A percentile compares a stretch with the other conserved stretches of the same genome.
These are phyloP conservation scores for Alternaria metachromatica DNA, from an alignment of 2,329 filamentous ascomycete species.

Conservation along the genomic window DNA sequence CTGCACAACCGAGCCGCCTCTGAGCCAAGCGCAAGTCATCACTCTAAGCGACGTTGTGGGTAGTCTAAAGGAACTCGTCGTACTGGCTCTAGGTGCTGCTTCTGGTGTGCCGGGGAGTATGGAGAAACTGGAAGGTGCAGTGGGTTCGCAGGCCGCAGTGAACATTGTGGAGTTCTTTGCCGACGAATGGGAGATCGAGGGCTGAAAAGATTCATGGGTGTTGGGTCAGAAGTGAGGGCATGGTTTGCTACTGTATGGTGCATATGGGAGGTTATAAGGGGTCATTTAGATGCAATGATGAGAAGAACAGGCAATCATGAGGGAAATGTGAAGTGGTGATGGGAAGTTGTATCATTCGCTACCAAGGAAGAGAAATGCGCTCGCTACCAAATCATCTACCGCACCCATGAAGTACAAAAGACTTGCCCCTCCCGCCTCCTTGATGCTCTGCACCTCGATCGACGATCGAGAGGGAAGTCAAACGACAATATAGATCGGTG, in stretches of 20 bases:
- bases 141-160: constrained; percentile 28
- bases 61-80: constrained; percentile 40
- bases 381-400: not conserved
- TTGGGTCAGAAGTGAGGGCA: not conserved
- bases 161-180: constrained; percentile 42
- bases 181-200: constrained; percentile 41
- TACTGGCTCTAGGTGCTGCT: constrained; percentile 32
- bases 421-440: not conserved
- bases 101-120: constrained; percentile 19
- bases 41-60: constrained; percentile 42
- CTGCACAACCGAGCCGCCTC: constrained; percentile 32
- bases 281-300: not conserved
- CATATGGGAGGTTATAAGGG: not conserved
- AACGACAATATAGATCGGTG: not conserved
- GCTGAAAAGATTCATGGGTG: not conserved
- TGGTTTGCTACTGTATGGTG: not conserved
- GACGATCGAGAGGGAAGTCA: not conserved
- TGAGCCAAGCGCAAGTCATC: constrained; percentile 36
- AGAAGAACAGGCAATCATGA: not conserved
- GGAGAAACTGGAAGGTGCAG: constrained; percentile 23
- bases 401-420: not conserved
- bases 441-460: not conserved
- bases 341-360: not conserved
- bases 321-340: not conserved
- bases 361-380: not conserved